phyloP scores from a whole-genome alignment of 768 basidiomycete genomes.

The Mrakia frigida region DNA sequence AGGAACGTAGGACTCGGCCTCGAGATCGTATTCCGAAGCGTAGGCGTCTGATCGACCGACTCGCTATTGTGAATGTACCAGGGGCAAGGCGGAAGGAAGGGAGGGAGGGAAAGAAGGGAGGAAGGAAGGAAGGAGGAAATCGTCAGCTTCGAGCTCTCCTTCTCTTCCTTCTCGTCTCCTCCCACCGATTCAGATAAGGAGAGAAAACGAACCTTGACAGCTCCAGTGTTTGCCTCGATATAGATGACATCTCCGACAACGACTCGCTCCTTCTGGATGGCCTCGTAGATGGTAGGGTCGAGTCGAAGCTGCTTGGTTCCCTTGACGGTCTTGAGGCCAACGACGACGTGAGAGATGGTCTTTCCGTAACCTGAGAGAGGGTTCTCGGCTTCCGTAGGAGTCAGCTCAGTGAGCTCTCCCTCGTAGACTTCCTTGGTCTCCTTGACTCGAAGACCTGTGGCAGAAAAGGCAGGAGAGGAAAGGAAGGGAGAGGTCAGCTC shows the following conservation, averaged over 20 bases:
- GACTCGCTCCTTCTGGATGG: conserved; percentile 94
- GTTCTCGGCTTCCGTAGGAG: conserved; percentile 93
- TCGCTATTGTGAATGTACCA: conserved; percentile 54
- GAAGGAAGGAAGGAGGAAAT: neutral
- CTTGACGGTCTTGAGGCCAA: conserved; percentile 88
- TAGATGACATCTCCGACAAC: conserved; percentile 96
- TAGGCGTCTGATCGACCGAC: conserved; percentile 97
- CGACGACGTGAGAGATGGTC: conserved; percentile 94
- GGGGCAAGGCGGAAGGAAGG: neutral
- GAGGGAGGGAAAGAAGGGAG: neutral
- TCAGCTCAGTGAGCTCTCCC: conserved; percentile 95
- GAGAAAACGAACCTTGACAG: conserved; percentile 68
- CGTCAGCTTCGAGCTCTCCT: neutral
- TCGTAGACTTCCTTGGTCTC: conserved; percentile 99
- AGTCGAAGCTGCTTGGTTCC: conserved; percentile 91
- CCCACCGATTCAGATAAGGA: too few relatives aligned
- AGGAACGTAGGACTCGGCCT: conserved; percentile 97
- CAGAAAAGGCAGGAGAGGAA: neutral
- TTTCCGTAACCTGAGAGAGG: conserved; percentile 96
- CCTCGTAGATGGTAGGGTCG: conserved; percentile 93
- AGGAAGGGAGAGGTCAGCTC: neutral
- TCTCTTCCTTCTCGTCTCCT: neutral
- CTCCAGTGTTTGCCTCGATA: conserved; percentile 86
- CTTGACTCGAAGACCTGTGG: conserved; percentile 85
- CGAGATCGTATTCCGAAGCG: conserved; percentile 93